Base-by-base conservation (phyloP, 805 yeast species). In the Kazachstania martiniae region DNA sequence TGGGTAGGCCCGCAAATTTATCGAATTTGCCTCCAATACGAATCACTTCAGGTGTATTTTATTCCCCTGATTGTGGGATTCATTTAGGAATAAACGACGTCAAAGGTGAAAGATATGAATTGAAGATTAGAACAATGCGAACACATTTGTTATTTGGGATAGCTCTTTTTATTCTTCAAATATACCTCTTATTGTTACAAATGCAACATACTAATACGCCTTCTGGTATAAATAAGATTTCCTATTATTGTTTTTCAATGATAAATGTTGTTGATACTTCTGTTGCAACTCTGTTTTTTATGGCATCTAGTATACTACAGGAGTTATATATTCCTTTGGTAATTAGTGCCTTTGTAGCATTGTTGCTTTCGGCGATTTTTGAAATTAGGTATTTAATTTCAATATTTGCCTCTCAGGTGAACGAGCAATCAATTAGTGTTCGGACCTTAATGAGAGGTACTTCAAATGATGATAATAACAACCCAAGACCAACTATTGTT, bases 11-110 rank as follows among this genome's bases (percentile, higher is more conserved):
- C 2, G 67, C 76, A 12, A 65, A 68, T 12, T 42, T 59, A 17
- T 43, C 56, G 9, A 37, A 47, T 1, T 49, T 77, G 4, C 95
- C 95, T 0, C 46, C 54, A 0, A 41, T 87, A 12, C 59, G 58
- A 21, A 46, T 87, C 8, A 52, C 66, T 2, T 56, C 67, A 8
- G 85, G 79, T 5, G 40, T 84, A 10, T 37, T 84, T 13, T 86
- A 82, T 47, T 84, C 95, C 0, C 96, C 96, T 0, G 94, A 87
- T 50, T 87, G 97, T 62, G 94, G 87, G 0, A 48, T 78, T 3
- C 50, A 69, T 2, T 38, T 83, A 4, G 51, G 57, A 5, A 26
- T 69, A 5, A 51, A 53, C 6, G 40, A 47, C 5, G 54, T 62
- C 3, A 34, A 36, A 10, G 95, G 95, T 1, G 58, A 68, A n/a